Percentiles rank a stretch among this genome's conserved stretches.
Conservation (phyloP, 1,139 yeast species). For the Candida gigantensis region DNA sequence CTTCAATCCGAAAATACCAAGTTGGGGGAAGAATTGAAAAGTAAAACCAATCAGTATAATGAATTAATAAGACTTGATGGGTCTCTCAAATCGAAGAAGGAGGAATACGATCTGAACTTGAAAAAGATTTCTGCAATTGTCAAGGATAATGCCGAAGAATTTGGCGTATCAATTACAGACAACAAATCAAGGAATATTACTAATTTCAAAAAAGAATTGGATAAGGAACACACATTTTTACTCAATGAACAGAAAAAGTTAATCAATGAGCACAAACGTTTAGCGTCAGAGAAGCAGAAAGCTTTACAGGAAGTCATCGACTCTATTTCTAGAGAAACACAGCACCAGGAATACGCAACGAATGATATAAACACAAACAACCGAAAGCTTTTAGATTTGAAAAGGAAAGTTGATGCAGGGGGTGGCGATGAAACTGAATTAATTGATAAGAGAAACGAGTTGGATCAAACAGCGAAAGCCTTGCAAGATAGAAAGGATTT, state of each 20-base stretch:
- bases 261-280: slow-evolving; percentile 11
- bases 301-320: slow-evolving; percentile 15
- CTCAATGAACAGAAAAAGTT: slow-evolving; percentile 11
- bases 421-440: slow-evolving; percentile 34
- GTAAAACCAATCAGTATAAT: slow-evolving; percentile 37
- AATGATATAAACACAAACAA: slow-evolving; percentile 33
- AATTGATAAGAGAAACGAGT: slow-evolving; percentile 28
- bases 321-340: slow-evolving; percentile 18
- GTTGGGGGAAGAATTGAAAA: slow-evolving; percentile 19
- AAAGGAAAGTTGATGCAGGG: slow-evolving; percentile 41
- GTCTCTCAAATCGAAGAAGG: slow-evolving; percentile 52
- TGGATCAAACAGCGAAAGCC: slow-evolving; percentile 34
- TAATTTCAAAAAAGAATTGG: slow-evolving; percentile 14
- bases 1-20: slow-evolving; percentile 15
- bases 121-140: slow-evolving; percentile 14
- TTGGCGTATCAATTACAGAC: slow-evolving; percentile 18
- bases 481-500: slow-evolving; percentile 27
- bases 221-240: slow-evolving; percentile 6
- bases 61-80: slow-evolving; percentile 56
- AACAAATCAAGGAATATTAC: slow-evolving; percentile 12
- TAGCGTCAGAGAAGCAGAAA: slow-evolving; percentile 17
- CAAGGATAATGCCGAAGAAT: slow-evolving; percentile 16
- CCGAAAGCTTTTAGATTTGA: slow-evolving; percentile 33
- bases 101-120: slow-evolving; percentile 21
- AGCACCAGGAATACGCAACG: slow-evolving; percentile 13